Percentiles rank a stretch among this genome's conserved stretches.
Evolutionary conservation across 306 rosid genomes (phyloP).

Genomic region (Abrus precatorius): DNA sequence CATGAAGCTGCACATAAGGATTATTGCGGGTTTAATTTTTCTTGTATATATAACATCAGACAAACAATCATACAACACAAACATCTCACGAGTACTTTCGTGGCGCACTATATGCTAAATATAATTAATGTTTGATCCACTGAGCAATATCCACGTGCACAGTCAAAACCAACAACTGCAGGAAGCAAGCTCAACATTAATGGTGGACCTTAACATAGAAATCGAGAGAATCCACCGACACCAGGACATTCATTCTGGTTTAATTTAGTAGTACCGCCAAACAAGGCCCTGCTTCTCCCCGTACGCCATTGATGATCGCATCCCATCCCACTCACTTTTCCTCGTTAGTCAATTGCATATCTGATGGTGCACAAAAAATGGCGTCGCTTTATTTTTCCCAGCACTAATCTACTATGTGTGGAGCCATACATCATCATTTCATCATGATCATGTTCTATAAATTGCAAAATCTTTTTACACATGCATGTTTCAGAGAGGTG

Average conservation of each 20-base stretch:
- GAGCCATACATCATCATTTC: neutral
- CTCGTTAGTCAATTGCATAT: slow-evolving; percentile 1
- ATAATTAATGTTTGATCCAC: slow-evolving; percentile 9
- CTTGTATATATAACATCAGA: too few species aligned
- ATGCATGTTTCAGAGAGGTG: neutral
- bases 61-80: too few species aligned
- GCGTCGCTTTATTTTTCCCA: neutral
- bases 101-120: neutral
- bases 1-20: too few species aligned
- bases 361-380: slow-evolving; percentile 24
- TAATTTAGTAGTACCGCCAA: neutral
- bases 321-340: slow-evolving; percentile 30
- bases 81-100: neutral
- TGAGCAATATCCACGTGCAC: slow-evolving; percentile 7
- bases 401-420: neutral
- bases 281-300: neutral
- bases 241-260: slow-evolving; percentile 4
- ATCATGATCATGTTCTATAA: neutral
- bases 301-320: slow-evolving; percentile 11
- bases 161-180: slow-evolving; percentile 5
- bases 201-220: neutral
- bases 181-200: neutral
- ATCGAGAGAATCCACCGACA: slow-evolving; percentile 27
- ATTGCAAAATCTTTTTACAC: neutral
- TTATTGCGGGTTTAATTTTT: too few species aligned